Evolutionary conservation across 345 rosid species (phyloP).

Genomic region (Populus euphratica): DNA sequence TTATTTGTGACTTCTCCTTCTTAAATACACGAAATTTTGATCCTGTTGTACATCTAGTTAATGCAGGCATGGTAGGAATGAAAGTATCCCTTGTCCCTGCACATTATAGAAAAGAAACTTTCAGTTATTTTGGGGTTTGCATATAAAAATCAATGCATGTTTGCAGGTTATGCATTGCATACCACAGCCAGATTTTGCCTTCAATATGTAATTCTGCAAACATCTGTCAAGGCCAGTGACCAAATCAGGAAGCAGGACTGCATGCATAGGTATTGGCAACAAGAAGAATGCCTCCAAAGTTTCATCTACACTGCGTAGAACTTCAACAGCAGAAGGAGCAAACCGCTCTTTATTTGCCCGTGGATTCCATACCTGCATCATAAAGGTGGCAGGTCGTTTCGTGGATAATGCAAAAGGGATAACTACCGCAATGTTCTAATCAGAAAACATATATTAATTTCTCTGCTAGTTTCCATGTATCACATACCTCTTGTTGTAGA

Average conservation of each 20-base stretch:
- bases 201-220: constrained; percentile 36
- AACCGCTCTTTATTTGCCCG: constrained; percentile 60
- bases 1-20: constrained; percentile 54
- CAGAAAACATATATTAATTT: neutral
- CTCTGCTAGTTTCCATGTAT: neutral
- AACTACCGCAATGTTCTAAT: neutral
- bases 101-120: constrained; percentile 5
- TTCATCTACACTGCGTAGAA: constrained; percentile 73
- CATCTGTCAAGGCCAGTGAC: constrained; percentile 78
- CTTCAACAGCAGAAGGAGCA: constrained; percentile 82
- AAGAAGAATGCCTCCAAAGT: constrained; percentile 84
- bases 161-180: constrained; percentile 14
- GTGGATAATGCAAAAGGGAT: neutral
- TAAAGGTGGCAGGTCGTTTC: neutral
- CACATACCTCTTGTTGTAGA: constrained; percentile 80
- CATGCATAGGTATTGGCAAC: constrained; percentile 93
- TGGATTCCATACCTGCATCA: constrained; percentile 68
- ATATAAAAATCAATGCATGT: neutral
- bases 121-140: neutral
- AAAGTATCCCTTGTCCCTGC: constrained; percentile 67
- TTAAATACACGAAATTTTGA: constrained; percentile 69
- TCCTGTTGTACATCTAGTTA: constrained; percentile 74
- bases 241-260: constrained; percentile 76
- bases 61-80: constrained; percentile 68
- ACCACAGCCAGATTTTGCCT: constrained; percentile 96